These are phyloP conservation scores for Neurospora pannonica DNA, from an alignment of 495 filamentous ascomycete genomes.

Conservation along the genomic window DNA sequence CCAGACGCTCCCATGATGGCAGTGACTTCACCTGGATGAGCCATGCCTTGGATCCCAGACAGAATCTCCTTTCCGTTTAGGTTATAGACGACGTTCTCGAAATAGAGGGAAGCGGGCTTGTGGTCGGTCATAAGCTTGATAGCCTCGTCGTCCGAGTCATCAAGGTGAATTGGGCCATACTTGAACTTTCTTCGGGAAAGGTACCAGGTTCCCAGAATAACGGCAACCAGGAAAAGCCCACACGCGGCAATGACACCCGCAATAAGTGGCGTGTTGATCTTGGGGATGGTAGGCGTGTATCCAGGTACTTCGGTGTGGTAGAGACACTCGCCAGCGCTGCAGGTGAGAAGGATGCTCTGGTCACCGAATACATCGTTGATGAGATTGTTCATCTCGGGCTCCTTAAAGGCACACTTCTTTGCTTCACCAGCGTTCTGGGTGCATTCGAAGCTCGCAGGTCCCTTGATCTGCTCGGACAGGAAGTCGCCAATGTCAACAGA, in stretches of 20 bases:
- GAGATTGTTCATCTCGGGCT: slow-evolving; percentile 81
- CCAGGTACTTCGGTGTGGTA: slow-evolving; percentile 88
- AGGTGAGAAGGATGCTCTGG: slow-evolving; percentile 72
- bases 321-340: slow-evolving; percentile 82
- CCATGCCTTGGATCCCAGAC: slow-evolving; percentile 67
- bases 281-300: slow-evolving; percentile 78
- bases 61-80: slow-evolving; percentile 86
- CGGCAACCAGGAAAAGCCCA: slow-evolving; percentile 76
- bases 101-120: slow-evolving; percentile 80
- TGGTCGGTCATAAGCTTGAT: slow-evolving; percentile 81
- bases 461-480: slow-evolving; percentile 65
- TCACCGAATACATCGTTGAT: slow-evolving; percentile 87
- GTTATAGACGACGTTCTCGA: slow-evolving; percentile 77
- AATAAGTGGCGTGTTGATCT: slow-evolving; percentile 95
- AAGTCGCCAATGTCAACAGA: slow-evolving; percentile 91
- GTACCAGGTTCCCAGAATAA: slow-evolving; percentile 81
- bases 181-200: slow-evolving; percentile 63
- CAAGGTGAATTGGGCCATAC: slow-evolving; percentile 68
- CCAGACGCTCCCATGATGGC: slow-evolving; percentile 98
- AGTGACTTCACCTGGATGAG: slow-evolving; percentile 81
- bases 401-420: slow-evolving; percentile 69
- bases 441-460: slow-evolving; percentile 75
- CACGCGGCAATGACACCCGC: slow-evolving; percentile 86
- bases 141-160: slow-evolving; percentile 84
- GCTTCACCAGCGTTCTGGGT: slow-evolving; percentile 49